Percentiles rank a stretch among this genome's conserved stretches.
phyloP scores from a whole-genome alignment of 768 basidiomycete species.

The Postia placenta region DNA sequence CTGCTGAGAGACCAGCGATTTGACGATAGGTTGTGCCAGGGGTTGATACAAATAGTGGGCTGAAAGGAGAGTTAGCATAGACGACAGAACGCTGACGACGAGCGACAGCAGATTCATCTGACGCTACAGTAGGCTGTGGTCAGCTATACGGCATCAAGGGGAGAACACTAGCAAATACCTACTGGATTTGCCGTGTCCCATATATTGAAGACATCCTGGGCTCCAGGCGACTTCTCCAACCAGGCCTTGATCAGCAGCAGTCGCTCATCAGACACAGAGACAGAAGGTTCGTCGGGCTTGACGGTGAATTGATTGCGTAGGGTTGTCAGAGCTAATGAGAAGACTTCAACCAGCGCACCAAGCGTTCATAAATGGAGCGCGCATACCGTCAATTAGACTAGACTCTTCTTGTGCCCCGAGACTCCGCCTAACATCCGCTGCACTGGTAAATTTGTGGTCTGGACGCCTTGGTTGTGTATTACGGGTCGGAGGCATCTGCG shows the following conservation, averaged over 20 bases:
- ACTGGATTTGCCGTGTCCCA: conserved; percentile 56
- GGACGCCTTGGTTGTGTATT: too few species aligned
- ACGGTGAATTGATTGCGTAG: conserved; percentile 61
- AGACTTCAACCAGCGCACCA: neutral
- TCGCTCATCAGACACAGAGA: conserved; percentile 54
- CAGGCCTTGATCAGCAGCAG: conserved; percentile 55
- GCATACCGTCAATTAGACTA: conserved; percentile 12
- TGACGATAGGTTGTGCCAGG: conserved; percentile 57
- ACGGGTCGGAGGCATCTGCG: too few species aligned
- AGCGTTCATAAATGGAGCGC: neutral
- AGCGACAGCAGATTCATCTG: conserved; percentile 38
- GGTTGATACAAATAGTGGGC: conserved; percentile 64
- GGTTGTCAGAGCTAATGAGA: conserved; percentile 35
- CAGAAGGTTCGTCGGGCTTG: conserved; percentile 37
- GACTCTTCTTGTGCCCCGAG: conserved; percentile 12
- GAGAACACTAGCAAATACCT: conserved; percentile 11
- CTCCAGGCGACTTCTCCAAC: conserved; percentile 52
- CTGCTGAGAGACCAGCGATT: conserved; percentile 47
- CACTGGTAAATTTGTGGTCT: conserved; percentile 5
- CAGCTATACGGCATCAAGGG: neutral
- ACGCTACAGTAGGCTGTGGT: conserved; percentile 24
- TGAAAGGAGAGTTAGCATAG: conserved; percentile 56
- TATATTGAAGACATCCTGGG: conserved; percentile 53
- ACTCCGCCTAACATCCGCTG: conserved; percentile 11
- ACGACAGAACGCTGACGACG: conserved; percentile 48